A percentile compares a stretch with the other conserved stretches of the same genome.
phyloP scores from a whole-genome alignment of 345 rosid genomes.

The Eucalyptus pauciflora region DNA sequence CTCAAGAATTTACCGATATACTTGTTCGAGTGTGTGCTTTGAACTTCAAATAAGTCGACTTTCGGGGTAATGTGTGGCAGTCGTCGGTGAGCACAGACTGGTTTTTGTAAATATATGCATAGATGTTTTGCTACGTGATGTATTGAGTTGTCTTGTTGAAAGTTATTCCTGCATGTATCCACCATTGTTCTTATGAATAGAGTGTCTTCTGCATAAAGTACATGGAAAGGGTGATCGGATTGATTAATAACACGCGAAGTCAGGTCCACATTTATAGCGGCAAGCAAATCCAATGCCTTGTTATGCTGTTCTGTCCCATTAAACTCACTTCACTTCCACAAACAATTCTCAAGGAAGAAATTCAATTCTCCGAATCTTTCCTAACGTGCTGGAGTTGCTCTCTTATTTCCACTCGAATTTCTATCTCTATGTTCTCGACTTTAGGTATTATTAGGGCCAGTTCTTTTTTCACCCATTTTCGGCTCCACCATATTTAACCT shows the following conservation, averaged over 20 bases:
- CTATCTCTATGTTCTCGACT: background rate
- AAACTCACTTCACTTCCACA: background rate
- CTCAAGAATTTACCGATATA: background rate
- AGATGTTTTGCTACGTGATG: no score
- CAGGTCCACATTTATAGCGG: no score
- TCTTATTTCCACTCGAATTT: background rate
- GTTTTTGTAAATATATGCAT: no score
- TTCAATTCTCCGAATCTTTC: background rate
- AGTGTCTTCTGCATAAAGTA: no score
- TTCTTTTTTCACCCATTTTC: background rate
- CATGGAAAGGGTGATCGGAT: no score
- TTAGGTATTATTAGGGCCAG: background rate
- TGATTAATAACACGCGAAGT: no score
- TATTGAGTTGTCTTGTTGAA: no score
- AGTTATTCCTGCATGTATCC: no score
- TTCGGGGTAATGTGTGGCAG: background rate
- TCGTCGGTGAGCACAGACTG: no score
- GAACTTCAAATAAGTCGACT: background rate
- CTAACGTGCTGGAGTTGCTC: background rate
- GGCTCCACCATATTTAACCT: background rate
- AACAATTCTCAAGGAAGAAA: background rate
- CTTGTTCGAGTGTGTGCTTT: background rate
- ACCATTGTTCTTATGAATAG: no score
- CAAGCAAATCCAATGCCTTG: background rate
- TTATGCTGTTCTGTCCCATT: background rate